Base-by-base conservation (phyloP, 2,329 filamentous ascomycete genomes). In the Aureobasidium sp. region DNA sequence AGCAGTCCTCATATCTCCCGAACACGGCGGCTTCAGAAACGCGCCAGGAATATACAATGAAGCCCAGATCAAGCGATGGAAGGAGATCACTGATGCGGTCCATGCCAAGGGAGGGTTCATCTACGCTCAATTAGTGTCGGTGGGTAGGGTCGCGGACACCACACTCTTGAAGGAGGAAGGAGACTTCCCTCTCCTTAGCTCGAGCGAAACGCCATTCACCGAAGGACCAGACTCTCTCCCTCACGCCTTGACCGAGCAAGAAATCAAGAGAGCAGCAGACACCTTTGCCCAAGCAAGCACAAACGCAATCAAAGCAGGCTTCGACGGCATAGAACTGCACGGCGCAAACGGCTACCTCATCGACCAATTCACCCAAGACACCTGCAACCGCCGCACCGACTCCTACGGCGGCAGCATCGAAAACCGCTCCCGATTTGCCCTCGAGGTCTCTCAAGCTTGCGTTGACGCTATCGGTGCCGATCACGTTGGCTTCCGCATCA, bases 341-440 rank as follows among this genome's bases (percentile, higher is more conserved):
- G 78, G 71, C 37, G 74, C 69, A 5, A 73, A 72, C 58, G 70
- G 70, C 15, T 90, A 90, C 68, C 77, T 91, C 1, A 71, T 88
- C 9, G 81, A 82, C 62, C 81, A 87, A 66, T 91, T 90, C 71
- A 75, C 88, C 15, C 86, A 84, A 65, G 79, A 81, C 62, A 78
- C 73, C 6, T 74, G 75, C 67, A 87, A 87, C 72, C 75, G 76
- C 48, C 78, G 84, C 2, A 82, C 74, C 1, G 80, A 82, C 63
- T 67, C 51, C 56, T 81, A 73, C 73, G 80, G 73, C 7, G 80
- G 79, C 8, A 77, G 72, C 42, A 68, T 80, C 7, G 76, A 78
- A 72, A 80, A 82, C 65, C 75, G 84, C 63, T 67, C 77, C 53
- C 70, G 81, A n/a, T 79, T 85, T 63, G 77, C 73, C 0, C 61